phyloP scores from a whole-genome alignment of 805 yeast species.

The Metschnikowia colocasiae region DNA sequence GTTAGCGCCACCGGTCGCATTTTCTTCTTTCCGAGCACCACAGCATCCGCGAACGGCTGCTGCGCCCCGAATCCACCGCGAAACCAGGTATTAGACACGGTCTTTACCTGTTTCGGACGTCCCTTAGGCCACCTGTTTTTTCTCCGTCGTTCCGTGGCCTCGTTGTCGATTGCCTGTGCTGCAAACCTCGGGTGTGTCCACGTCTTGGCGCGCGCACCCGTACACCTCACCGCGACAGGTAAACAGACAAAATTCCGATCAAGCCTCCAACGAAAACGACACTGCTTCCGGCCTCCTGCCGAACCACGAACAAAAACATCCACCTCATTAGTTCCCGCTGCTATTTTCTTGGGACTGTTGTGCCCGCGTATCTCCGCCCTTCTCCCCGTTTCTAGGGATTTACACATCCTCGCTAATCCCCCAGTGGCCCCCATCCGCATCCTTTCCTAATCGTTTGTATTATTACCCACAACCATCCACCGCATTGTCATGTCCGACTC shows the following conservation, averaged over 20 bases:
- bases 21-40: neutral
- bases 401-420: neutral
- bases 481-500: constrained; percentile 1
- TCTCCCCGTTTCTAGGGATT: neutral
- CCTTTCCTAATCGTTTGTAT: neutral
- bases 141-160: neutral
- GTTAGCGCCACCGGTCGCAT: neutral
- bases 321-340: too few species aligned
- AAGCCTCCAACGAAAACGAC: neutral
- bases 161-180: neutral
- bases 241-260: constrained; percentile 2
- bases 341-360: too few species aligned
- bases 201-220: neutral
- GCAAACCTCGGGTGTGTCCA: neutral
- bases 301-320: neutral
- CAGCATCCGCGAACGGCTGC: too few species aligned
- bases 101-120: too few species aligned
- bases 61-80: too few species aligned
- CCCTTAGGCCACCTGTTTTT: neutral
- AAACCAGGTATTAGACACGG: too few species aligned
- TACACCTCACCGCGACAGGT: neutral
- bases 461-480: neutral
- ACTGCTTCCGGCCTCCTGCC: neutral
- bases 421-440: neutral
- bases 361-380: neutral